A percentile compares a stretch with the other conserved stretches of the same genome.
These are phyloP conservation scores for Hibiscus trionum DNA, from an alignment of 345 rosid genomes.

Conservation along the genomic window DNA sequence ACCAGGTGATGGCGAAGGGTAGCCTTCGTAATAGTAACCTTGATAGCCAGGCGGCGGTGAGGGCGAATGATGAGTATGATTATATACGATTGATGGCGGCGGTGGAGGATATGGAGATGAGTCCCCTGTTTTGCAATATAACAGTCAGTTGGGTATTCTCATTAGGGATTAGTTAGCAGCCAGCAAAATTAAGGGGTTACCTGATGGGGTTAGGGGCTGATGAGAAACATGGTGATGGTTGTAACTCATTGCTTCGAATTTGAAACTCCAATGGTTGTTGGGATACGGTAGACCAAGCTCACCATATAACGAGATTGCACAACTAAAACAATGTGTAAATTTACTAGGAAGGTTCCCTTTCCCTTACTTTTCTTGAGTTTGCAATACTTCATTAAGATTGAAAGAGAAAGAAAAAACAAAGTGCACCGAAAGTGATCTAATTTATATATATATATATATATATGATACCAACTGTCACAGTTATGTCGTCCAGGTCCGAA, in stretches of 20 bases:
- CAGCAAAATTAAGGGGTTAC: background rate
- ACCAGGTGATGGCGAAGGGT: constrained; percentile 15
- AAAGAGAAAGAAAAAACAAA: background rate
- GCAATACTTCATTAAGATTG: background rate
- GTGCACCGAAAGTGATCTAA: background rate
- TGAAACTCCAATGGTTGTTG: background rate
- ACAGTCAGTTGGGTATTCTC: background rate
- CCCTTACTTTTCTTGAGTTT: background rate
- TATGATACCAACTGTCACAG: no score
- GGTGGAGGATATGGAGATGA: constrained; percentile 17
- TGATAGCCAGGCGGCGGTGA: constrained; percentile 26
- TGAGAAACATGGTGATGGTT: constrained; percentile 19
- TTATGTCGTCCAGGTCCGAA: no score
- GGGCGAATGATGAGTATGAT: constrained; percentile 1
- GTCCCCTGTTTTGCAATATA: constrained; percentile 16
- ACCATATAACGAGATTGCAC: background rate
- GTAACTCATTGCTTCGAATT: constrained; percentile 21
- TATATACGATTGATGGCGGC: background rate
- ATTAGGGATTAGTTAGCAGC: background rate
- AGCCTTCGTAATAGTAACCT: constrained; percentile 26
- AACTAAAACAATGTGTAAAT: background rate
- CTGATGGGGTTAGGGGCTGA: constrained; percentile 5
- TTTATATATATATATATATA: no score
- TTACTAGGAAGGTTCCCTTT: constrained; percentile 4
- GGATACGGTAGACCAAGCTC: background rate